Evolutionary conservation across 2,329 filamentous ascomycete species (phyloP), one percentile per base, ranked within the genome.

Genomic region (Talaromyces atroroseus): DNA sequence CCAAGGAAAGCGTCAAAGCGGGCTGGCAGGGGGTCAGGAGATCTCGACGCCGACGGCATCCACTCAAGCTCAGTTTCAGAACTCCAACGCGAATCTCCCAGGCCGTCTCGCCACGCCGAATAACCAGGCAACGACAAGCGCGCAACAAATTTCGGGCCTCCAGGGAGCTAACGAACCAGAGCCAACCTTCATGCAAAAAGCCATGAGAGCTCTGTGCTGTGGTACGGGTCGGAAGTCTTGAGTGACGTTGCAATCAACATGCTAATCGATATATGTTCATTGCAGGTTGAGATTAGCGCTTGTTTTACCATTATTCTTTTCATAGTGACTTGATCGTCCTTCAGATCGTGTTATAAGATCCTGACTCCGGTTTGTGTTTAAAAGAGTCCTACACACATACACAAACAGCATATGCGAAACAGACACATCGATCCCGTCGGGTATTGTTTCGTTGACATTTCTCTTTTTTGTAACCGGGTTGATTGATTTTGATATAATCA

Each of bases 21-120:
- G 65, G 50, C 59, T 64, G 57, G 67, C 63, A 52, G 68, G 69
- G 63, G 73, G 70, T 50, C 61, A 74, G 72, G 89, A 95, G 72
- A 84, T 88, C 73, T 84, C 85, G 68, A 92, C 92, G 62, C 89
- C 91, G 65, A 87, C 92, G 70, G 90, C 88, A 66, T 96, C 90
- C 70, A 96, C 90, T 62, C 90, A 95, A 75, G 92, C 92, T 64
- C 92, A 96, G 72, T 96, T 96, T 81, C 91, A 95, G 78, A 92
- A 90, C 81, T 96, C 90, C 78, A 89, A 88, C 69, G 89, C 90
- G 72, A 94, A 96, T 73, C 82, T 95, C 63, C 83, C 88, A 50
- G 66, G 68, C 48, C 84, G 83, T 66, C 79, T 86, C 64, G 82
- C 81, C 59, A 80, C 76, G 60, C 76, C 78, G 23, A 53, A 53